These are phyloP conservation scores for Trametes cingulata DNA, from an alignment of 768 basidiomycete species.

Conservation along the genomic window DNA sequence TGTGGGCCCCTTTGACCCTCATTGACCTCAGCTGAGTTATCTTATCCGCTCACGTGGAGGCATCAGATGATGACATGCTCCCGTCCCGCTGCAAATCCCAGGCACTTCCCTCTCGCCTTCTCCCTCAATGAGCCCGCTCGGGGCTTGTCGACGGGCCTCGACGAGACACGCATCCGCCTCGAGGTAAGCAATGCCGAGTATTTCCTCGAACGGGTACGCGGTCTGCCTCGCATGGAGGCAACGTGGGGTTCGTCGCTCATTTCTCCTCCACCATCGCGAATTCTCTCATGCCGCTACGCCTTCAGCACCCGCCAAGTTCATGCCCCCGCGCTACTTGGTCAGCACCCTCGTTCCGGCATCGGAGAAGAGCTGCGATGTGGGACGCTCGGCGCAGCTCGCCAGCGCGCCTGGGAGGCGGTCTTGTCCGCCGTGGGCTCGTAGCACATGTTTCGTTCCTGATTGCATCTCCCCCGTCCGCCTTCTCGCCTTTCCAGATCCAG, in stretches of 20 bases:
- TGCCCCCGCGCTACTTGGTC: not conserved
- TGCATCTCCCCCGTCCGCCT: not conserved
- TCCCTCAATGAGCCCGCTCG: not conserved
- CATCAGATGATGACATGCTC: slow-evolving; percentile 15
- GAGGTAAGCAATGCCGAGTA: slow-evolving; percentile 9
- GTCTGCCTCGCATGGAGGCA: not conserved
- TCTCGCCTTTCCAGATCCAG: slow-evolving; percentile 9
- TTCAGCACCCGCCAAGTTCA: not conserved
- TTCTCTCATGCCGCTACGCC: not conserved
- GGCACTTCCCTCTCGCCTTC: not conserved
- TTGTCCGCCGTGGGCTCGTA: slow-evolving; percentile 14
- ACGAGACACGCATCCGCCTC: slow-evolving; percentile 7
- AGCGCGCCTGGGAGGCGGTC: slow-evolving; percentile 1
- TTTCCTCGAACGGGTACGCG: not conserved
- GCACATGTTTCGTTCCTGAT: slow-evolving; percentile 18
- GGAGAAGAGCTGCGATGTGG: not conserved
- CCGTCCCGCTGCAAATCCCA: slow-evolving; percentile 9
- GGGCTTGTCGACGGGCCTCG: not conserved
- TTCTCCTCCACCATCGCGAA: not conserved
- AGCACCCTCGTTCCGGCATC: not conserved
- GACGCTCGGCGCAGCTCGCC: not conserved
- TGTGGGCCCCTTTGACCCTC: not conserved
- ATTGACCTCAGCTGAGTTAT: not conserved
- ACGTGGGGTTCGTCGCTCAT: not conserved
- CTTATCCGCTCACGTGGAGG: slow-evolving; percentile 16